Evolutionary conservation across 495 filamentous ascomycete species (phyloP).

Genomic region (Neurospora terricola): DNA sequence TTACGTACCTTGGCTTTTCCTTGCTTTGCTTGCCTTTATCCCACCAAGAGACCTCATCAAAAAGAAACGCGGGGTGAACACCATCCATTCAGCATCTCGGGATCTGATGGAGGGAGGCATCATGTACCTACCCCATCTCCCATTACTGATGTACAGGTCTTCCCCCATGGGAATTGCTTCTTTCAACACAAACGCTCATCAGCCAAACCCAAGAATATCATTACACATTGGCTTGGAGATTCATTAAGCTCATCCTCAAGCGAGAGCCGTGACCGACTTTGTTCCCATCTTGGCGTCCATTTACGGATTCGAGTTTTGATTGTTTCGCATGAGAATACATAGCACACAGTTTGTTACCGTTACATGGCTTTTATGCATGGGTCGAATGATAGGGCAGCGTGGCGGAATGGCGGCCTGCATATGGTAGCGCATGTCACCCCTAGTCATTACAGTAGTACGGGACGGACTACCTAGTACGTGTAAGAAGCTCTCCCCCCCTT

Average conservation of each 20-base stretch:
- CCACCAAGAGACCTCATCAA: neutral
- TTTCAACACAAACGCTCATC: neutral
- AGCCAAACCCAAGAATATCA: neutral
- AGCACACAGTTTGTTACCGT: neutral
- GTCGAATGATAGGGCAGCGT: neutral
- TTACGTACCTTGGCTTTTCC: neutral
- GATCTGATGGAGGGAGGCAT: neutral
- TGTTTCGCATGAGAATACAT: neutral
- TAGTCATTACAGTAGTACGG: neutral
- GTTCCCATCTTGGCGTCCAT: neutral
- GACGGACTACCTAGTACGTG: neutral
- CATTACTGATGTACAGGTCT: too few relatives aligned
- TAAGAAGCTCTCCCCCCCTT: neutral
- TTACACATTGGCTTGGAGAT: neutral
- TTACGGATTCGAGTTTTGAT: neutral
- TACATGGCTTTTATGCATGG: neutral
- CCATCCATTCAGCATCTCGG: neutral
- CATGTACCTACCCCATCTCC: neutral
- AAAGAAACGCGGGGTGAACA: neutral
- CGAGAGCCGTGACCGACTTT: neutral
- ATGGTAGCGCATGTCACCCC: neutral
- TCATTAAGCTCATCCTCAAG: neutral
- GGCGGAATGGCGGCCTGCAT: slow-evolving; percentile 1
- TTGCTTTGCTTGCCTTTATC: neutral
- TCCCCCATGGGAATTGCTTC: neutral